A percentile compares a stretch with the other conserved stretches of the same genome.
phyloP scores from a whole-genome alignment of 2,329 filamentous ascomycete genomes.

The Fusarium sp. region DNA sequence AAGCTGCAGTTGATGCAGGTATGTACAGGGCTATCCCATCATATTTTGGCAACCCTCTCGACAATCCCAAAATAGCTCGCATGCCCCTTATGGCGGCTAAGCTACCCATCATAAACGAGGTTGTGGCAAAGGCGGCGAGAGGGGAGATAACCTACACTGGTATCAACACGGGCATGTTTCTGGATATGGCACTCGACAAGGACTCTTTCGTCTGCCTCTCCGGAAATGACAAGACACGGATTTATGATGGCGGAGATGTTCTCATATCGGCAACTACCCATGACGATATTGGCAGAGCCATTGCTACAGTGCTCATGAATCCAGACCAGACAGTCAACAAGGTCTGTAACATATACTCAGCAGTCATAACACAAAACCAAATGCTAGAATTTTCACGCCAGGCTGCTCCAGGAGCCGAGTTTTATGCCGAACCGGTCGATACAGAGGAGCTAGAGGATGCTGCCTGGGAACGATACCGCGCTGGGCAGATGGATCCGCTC shows the following conservation, averaged over 20 bases:
- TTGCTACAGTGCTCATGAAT: background rate
- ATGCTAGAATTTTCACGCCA: background rate
- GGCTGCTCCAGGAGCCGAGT: background rate
- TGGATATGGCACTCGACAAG: conserved; percentile 7
- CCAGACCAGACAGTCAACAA: background rate
- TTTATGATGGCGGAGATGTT: background rate
- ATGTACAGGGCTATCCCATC: conserved; percentile 5
- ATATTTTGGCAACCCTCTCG: background rate
- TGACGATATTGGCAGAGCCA: conserved; percentile 3
- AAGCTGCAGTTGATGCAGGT: background rate
- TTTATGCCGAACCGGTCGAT: background rate
- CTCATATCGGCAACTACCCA: background rate
- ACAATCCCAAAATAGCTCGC: background rate
- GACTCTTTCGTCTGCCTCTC: conserved; percentile 10
- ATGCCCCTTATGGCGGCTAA: conserved; percentile 17
- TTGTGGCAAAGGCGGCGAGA: background rate
- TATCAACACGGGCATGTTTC: conserved; percentile 15
- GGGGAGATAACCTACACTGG: conserved; percentile 7
- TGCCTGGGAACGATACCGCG: conserved; percentile 8
- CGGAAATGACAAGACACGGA: background rate
- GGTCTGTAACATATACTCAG: background rate
- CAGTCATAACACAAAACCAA: conserved; percentile 16
- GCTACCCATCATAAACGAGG: background rate
- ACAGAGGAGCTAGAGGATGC: background rate
- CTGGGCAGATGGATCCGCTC: background rate